Evolutionary conservation across 1,284 basidiomycete genomes (phyloP).

Genomic region (Puccinia coronata): DNA sequence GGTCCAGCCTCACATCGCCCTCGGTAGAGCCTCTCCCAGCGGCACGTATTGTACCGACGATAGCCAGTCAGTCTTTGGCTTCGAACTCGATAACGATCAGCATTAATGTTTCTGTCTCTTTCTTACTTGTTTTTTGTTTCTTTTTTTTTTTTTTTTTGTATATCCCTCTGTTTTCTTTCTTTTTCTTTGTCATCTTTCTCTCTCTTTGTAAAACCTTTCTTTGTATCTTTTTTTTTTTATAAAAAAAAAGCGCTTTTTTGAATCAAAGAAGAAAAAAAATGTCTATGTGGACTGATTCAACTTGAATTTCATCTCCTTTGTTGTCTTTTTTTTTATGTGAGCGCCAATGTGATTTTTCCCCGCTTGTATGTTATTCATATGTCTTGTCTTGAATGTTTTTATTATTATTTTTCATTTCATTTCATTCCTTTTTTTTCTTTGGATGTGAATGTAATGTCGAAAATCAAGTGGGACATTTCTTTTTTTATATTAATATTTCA

Average conservation of each 20-base stretch:
- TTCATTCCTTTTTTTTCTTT: background rate
- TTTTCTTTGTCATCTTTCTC: background rate
- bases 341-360: background rate
- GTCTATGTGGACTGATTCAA: no score
- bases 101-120: background rate
- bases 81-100: constrained; percentile 29
- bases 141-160: background rate
- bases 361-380: background rate
- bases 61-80: constrained; percentile 25
- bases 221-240: background rate
- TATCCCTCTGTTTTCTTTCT: background rate
- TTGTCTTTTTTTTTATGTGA: background rate
- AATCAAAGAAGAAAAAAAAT: no score
- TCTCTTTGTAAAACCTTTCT: background rate
- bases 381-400: background rate
- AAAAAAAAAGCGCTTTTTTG: no score
- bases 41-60: constrained; percentile 6
- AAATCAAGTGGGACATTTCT: no score
- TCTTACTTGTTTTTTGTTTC: background rate
- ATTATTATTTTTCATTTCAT: background rate
- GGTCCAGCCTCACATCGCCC: background rate
- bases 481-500: no score
- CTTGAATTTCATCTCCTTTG: no score
- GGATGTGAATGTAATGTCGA: no score
- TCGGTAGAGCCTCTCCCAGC: background rate